phyloP scores from a whole-genome alignment of 2,329 filamentous ascomycete genomes.

The Trichoderma asperellum region DNA sequence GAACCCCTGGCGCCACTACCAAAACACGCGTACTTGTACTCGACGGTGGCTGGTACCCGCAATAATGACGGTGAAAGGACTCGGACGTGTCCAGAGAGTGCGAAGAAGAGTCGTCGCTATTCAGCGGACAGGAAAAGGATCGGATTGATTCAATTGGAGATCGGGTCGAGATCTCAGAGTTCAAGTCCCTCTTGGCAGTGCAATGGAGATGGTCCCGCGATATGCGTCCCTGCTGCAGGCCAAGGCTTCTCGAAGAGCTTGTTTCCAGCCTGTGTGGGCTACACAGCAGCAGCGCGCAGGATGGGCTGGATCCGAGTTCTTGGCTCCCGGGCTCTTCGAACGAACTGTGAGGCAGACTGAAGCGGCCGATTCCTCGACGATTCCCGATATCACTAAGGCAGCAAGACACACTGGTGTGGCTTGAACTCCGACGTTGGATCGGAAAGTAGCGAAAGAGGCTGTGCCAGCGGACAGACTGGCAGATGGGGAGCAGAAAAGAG shows the following conservation, averaged over 20 bases:
- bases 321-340: background rate
- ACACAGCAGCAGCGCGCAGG: constrained; percentile 8
- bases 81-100: background rate
- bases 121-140: background rate
- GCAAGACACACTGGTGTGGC: constrained; percentile 9
- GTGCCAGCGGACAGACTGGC: background rate
- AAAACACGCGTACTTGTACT: constrained; percentile 19
- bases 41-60: background rate
- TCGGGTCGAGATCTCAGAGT: background rate
- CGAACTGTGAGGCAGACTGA: constrained; percentile 14
- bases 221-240: constrained; percentile 1
- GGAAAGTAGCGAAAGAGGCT: constrained; percentile 18
- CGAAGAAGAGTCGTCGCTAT: background rate
- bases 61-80: background rate
- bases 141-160: background rate
- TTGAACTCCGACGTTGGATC: background rate
- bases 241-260: constrained; percentile 1
- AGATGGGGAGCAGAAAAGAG: background rate
- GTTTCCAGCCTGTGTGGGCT: background rate
- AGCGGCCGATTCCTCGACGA: background rate
- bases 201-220: background rate
- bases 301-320: background rate
- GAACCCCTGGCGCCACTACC: constrained; percentile 8
- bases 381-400: background rate
- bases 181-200: background rate